These are phyloP conservation scores for Bromus sterilis DNA, from an alignment of 176 grass and related monocot species.

Conservation along the genomic window DNA sequence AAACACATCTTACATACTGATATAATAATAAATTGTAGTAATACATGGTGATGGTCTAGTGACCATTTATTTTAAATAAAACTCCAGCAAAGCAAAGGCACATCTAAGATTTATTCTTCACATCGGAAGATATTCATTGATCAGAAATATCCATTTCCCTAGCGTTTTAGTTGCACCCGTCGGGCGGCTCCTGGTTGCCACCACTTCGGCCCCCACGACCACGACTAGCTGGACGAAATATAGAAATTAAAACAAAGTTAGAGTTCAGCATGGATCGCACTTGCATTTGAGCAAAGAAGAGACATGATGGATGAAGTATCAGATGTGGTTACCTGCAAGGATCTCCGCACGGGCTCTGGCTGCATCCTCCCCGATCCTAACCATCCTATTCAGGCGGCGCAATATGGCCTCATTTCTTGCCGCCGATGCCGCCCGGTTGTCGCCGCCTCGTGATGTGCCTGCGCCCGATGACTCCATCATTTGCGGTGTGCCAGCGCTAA, in stretches of 20 bases:
- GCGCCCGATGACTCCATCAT: too few relatives aligned
- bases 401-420: not conserved
- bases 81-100: not conserved
- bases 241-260: not conserved
- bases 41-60: not conserved
- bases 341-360: not conserved
- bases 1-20: not conserved
- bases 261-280: not conserved
- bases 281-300: not conserved
- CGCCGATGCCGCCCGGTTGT: not conserved
- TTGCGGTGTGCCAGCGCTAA: not conserved
- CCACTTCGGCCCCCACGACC: not conserved
- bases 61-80: not conserved
- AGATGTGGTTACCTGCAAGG: not conserved
- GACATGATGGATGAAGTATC: not conserved
- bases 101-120: not conserved
- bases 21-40: not conserved
- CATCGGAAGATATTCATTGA: not conserved
- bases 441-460: too few relatives aligned
- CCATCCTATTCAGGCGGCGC: not conserved
- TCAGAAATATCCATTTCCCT: not conserved
- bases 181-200: not conserved
- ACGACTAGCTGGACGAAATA: not conserved
- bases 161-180: not conserved
- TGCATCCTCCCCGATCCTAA: not conserved